Base-by-base conservation (phyloP, 2,329 filamentous ascomycete genomes). In the Metarhizium humberi region DNA sequence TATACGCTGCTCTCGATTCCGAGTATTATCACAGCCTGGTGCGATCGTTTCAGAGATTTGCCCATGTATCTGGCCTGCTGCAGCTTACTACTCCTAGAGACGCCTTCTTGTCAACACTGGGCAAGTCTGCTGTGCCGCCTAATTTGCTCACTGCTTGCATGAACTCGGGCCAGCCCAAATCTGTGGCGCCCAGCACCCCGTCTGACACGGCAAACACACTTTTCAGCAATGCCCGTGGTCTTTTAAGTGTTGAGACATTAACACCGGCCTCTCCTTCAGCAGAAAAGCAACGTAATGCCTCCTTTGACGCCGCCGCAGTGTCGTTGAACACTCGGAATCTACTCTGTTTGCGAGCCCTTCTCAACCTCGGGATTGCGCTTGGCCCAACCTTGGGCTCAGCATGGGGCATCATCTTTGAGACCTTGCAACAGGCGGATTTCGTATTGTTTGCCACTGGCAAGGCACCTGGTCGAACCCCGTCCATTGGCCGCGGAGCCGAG, bases 331-430 rank as follows among this genome's bases (percentile, higher is more conserved):
- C 91, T 3, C 82, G 94, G 7, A 97, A 99, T 65, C 75, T 99
- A 4, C 76, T 97, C 1, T 99, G 94, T 63, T 75, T 99, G 47
- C 79, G 95, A 64, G 94, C 94, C 34, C 77, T 99, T 16, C 74
- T 99, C n/a, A 99, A 99, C 62, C 74, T 99, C 3, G 94, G 94
- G 2, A 99, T 97, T 64, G 94, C 94, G 2, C 74, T 99, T 1
- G 94, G 94, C 0, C 91, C 94, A 3, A 96, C 90, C 0, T 77
- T 99, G 1, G 85, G 88, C 40, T 78, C 80, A 14, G 88, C 92
- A 1, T 99, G 95, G 89, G 85, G 85, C 1, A 97, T 99, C 56
- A 78, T 99, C 16, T 79, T 99, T 1, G 92, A 95, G 64, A 95
- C 92, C 0, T 74, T 99, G 7, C 91, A 96, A 64, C 90, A 96